phyloP scores from a whole-genome alignment of 2,329 filamentous ascomycete species.

The Penicillium brevicompactum region DNA sequence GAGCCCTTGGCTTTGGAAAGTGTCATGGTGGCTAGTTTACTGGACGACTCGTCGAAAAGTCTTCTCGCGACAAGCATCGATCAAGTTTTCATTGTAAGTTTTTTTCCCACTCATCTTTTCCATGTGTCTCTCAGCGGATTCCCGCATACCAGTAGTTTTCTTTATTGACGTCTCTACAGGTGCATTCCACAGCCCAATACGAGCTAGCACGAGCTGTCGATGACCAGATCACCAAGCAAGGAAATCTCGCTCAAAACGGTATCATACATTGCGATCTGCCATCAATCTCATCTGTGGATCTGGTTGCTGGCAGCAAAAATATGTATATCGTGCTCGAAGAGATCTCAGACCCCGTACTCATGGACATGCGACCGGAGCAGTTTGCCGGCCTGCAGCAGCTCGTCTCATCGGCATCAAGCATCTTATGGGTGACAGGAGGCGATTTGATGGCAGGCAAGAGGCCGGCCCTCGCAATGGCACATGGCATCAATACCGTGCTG shows the following conservation, averaged over 20 bases:
- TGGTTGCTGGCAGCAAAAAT: not conserved
- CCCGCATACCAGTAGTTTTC: not conserved
- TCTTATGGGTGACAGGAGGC: not conserved
- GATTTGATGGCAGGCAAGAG: not conserved
- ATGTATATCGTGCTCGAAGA: not conserved
- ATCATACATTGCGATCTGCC: not conserved
- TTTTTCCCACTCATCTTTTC: not conserved
- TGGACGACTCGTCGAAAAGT: not conserved
- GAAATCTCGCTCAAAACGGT: not conserved
- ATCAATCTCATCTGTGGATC: not conserved
- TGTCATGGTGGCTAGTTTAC: not conserved
- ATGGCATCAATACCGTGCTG: not conserved
- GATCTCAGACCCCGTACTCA: not conserved
- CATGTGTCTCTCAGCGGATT: not conserved
- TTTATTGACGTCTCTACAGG: not conserved
- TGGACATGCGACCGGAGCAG: not conserved
- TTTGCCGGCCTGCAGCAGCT: not conserved
- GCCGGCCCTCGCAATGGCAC: not conserved
- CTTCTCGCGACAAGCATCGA: not conserved
- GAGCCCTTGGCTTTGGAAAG: not conserved
- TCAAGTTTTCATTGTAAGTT: not conserved
- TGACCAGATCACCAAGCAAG: not conserved
- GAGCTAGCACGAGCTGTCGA: not conserved
- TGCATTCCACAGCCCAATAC: not conserved
- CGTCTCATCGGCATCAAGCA: not conserved